Evolutionary conservation across 129 eudicot species (phyloP).

Genomic region (Ambrosia trifida): DNA sequence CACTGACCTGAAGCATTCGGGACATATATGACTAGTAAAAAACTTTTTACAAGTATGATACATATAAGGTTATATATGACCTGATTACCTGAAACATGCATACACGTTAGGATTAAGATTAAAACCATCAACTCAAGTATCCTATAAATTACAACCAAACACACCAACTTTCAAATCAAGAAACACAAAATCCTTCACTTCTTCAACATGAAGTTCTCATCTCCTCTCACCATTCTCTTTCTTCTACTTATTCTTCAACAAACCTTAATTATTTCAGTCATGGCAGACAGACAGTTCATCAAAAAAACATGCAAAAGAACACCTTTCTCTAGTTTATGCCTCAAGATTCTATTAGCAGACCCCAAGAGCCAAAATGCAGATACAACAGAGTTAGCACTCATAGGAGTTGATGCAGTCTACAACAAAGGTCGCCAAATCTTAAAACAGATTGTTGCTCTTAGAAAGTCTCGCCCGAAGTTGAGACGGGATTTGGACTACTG

Average conservation of each 20-base stretch:
- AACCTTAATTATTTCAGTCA: constrained; percentile 11
- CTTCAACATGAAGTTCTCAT: constrained; percentile 14
- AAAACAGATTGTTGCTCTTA: background rate
- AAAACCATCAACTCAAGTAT: constrained; percentile 14
- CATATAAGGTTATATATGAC: too few species aligned
- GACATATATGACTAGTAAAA: too few species aligned
- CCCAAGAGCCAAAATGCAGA: constrained; percentile 46
- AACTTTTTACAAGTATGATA: too few species aligned
- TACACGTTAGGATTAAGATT: too few species aligned
- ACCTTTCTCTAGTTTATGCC: constrained; percentile 36
- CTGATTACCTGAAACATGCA: too few species aligned
- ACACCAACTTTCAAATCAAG: background rate
- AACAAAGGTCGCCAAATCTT: constrained; percentile 19
- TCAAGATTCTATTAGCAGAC: constrained; percentile 34
- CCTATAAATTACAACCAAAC: constrained; percentile 17
- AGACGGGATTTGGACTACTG: constrained; percentile 30
- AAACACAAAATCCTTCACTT: background rate
- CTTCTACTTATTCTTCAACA: constrained; percentile 22
- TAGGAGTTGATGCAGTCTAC: constrained; percentile 37
- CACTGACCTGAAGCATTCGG: too few species aligned
- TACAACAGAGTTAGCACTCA: constrained; percentile 37
- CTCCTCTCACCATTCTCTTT: constrained; percentile 20
- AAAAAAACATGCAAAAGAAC: constrained; percentile 45
- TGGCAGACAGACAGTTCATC: constrained; percentile 37
- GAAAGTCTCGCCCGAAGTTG: constrained; percentile 13